Conservation (phyloP, 2,329 filamentous ascomycete species). For the Epichloe elymi region DNA sequence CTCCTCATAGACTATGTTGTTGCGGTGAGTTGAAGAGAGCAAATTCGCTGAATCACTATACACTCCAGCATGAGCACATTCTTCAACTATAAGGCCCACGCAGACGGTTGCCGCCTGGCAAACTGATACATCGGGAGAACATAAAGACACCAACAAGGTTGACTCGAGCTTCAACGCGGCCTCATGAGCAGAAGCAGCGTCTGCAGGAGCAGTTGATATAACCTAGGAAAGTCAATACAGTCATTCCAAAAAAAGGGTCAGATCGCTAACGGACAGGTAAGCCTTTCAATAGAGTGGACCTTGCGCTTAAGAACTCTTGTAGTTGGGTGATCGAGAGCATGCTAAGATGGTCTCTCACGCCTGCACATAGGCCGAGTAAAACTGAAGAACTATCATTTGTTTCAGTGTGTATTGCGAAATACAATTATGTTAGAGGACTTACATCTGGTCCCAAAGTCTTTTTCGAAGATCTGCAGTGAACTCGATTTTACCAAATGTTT, state of each 20-base stretch:
- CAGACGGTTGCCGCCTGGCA: constrained; percentile 52
- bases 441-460: constrained; percentile 42
- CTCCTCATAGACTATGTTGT: constrained; percentile 46
- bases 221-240: constrained; percentile 27
- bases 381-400: constrained; percentile 17
- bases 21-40: constrained; percentile 41
- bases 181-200: constrained; percentile 39
- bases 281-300: constrained; percentile 37
- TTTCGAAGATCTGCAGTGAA: constrained; percentile 17
- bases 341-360: constrained; percentile 28
- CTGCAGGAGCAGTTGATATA: constrained; percentile 38
- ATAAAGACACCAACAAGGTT: constrained; percentile 48
- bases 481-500: constrained; percentile 13
- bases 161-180: constrained; percentile 47
- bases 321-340: constrained; percentile 33
- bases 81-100: constrained; percentile 48
- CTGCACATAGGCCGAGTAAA: constrained; percentile 36
- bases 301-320: constrained; percentile 42
- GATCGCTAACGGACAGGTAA: constrained; percentile 28
- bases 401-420: background rate
- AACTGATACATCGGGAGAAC: constrained; percentile 50
- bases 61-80: constrained; percentile 39
- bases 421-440: constrained; percentile 10
- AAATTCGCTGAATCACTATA: constrained; percentile 36
- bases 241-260: too few relatives aligned